phyloP scores from a whole-genome alignment of 257 asterid species.

The Mentha longifolia region DNA sequence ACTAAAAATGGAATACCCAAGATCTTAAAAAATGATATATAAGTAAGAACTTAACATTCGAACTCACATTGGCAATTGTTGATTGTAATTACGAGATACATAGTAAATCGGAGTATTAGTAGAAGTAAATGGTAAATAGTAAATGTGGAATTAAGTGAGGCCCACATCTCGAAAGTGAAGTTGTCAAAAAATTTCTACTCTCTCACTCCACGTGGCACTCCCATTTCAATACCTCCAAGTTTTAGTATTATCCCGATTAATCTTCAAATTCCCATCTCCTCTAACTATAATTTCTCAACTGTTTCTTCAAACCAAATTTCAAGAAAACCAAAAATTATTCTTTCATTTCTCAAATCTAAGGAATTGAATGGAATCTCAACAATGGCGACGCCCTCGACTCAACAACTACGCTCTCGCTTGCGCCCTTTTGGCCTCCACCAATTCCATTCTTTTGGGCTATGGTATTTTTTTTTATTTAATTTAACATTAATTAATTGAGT shows the following conservation, averaged over 20 bases:
- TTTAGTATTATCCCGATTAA: not conserved
- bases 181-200: not conserved
- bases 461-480: slow-evolving; percentile 38
- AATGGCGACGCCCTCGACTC: slow-evolving; percentile 35
- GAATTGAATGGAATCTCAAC: slow-evolving; percentile 1
- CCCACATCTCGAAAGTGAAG: not conserved
- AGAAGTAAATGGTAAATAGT: not conserved
- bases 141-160: not conserved
- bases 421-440: slow-evolving; percentile 83
- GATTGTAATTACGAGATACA: not conserved
- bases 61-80: too few species aligned
- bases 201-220: slow-evolving; percentile 28
- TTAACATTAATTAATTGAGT: too few species aligned
- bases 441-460: slow-evolving; percentile 81
- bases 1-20: too few species aligned
- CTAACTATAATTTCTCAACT: not conserved
- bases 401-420: slow-evolving; percentile 73
- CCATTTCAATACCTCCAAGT: slow-evolving; percentile 15
- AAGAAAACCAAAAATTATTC: too few species aligned
- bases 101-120: not conserved
- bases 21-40: too few species aligned
- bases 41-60: too few species aligned
- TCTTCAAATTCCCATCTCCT: not conserved
- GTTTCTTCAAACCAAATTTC: not conserved
- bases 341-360: too few species aligned